Evolutionary conservation across 208 protist genomes (phyloP), one percentile per base, ranked within the genome.

Genomic region (Acanthamoeba royreba): DNA sequence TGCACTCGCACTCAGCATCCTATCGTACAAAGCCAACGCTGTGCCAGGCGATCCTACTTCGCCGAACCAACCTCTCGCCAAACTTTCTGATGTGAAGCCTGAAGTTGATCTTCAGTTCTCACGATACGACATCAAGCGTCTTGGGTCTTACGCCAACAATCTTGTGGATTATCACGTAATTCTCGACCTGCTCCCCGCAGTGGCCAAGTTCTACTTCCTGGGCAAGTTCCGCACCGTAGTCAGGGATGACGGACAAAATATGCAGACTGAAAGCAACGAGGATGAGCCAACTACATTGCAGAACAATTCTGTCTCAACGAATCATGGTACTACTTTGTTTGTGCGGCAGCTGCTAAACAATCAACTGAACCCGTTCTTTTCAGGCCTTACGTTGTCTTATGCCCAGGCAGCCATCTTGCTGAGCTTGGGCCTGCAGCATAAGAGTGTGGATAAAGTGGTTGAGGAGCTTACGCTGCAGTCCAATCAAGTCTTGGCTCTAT

Each of bases 121-220:
- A 19, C 42, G 87, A 0, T 98, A 97, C 47, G 99, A 99, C 94
- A 66, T 99, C 81, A 98, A 99, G 95, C 97, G 99, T 0, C 97
- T 99, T n/a, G 96, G 97, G 35, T 93, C 98, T 4, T 99, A 98
- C 86, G 95, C 98, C 11, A 97, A 96, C 11, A 98, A 98, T 17
- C 97, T 99, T 58, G 96, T 99, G 0, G 99, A 99, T 94, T 99
- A 98, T 85, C 97, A 98, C 63, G 98, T 99, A 19, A 97, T 99
- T 72, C 94, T 99, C 4, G 99, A 99, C 93, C 95, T 99, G 2
- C 49, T 99, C 8, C 99, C 99, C 11, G 45, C 83, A 40, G 49
- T 99, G 15, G 98, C 99, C 25, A 90, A 95, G 83, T 53, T 98
- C 19, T 99, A 98, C 95, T 99, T 99, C 96, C 93, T 89, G 25